phyloP scores from a whole-genome alignment of 331 rosid species.

The Pyracantha coccinea region DNA sequence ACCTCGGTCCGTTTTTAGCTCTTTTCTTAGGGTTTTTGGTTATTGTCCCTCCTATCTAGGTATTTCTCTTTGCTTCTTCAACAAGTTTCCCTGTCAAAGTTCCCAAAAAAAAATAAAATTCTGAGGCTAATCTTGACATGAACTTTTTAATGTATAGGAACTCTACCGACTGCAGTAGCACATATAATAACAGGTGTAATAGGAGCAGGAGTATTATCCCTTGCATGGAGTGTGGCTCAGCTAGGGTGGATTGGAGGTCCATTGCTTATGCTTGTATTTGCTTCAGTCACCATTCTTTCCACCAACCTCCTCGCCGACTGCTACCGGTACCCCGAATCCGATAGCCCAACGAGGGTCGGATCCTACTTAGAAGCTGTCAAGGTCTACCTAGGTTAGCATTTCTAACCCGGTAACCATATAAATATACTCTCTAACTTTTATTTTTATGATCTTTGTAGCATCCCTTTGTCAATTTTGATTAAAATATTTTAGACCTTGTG shows the following conservation, averaged over 20 bases:
- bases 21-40: not conserved
- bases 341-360: slow-evolving; percentile 21
- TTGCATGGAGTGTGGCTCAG: slow-evolving; percentile 73
- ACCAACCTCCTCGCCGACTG: slow-evolving; percentile 36
- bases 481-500: not conserved
- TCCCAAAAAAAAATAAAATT: too few relatives aligned
- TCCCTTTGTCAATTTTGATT: not conserved
- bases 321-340: slow-evolving; percentile 40
- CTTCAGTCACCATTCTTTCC: slow-evolving; percentile 36
- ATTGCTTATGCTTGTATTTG: slow-evolving; percentile 26
- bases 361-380: slow-evolving; percentile 50
- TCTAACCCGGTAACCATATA: not conserved
- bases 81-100: too few relatives aligned
- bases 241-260: slow-evolving; percentile 80
- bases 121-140: not conserved
- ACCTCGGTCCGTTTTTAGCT: not conserved
- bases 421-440: not conserved
- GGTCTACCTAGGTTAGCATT: slow-evolving; percentile 22
- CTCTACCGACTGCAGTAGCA: slow-evolving; percentile 40
- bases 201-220: slow-evolving; percentile 76
- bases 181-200: slow-evolving; percentile 73
- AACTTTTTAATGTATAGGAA: slow-evolving; percentile 17
- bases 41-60: too few relatives aligned
- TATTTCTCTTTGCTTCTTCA: too few relatives aligned
- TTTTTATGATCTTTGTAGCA: not conserved